phyloP scores from a whole-genome alignment of 169 alveolate genomes.

The Eimeria sp. region DNA sequence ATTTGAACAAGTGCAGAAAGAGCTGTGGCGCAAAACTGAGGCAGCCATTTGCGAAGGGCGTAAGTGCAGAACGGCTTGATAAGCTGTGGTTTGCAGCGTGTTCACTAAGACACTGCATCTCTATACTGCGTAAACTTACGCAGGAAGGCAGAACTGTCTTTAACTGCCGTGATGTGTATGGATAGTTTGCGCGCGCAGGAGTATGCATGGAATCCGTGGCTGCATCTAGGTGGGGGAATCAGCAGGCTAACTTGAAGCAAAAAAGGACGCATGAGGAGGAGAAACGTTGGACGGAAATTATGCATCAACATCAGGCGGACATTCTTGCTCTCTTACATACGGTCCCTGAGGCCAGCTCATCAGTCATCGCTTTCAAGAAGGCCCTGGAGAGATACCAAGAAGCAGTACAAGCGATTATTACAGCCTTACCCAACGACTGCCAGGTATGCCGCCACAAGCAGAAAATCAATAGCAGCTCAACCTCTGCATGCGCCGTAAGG shows the following conservation, averaged over 20 bases:
- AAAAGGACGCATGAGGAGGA: conserved; percentile 24
- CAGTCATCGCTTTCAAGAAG: background rate
- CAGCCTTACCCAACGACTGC: background rate
- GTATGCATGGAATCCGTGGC: background rate
- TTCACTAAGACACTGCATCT: background rate
- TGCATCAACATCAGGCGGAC: conserved; percentile 4
- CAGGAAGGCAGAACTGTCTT: background rate
- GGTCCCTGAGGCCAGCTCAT: conserved; percentile 5
- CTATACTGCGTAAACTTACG: background rate
- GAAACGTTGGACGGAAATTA: background rate
- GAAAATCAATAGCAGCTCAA: background rate
- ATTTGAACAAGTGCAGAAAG: background rate
- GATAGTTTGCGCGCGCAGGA: background rate
- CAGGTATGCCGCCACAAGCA: background rate
- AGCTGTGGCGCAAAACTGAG: conserved; percentile 27
- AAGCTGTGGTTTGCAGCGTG: background rate
- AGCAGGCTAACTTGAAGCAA: background rate
- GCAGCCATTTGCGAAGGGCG: conserved; percentile 14
- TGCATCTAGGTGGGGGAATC: background rate
- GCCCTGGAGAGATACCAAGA: conserved; percentile 28
- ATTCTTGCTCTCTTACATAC: background rate
- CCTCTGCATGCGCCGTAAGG: background rate
- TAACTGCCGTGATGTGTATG: background rate
- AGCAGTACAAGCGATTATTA: conserved; percentile 5
- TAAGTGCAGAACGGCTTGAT: background rate